These are phyloP conservation scores for Phytophthora litchii DNA, from an alignment of 352 stramenopile genomes.

Conservation along the genomic window DNA sequence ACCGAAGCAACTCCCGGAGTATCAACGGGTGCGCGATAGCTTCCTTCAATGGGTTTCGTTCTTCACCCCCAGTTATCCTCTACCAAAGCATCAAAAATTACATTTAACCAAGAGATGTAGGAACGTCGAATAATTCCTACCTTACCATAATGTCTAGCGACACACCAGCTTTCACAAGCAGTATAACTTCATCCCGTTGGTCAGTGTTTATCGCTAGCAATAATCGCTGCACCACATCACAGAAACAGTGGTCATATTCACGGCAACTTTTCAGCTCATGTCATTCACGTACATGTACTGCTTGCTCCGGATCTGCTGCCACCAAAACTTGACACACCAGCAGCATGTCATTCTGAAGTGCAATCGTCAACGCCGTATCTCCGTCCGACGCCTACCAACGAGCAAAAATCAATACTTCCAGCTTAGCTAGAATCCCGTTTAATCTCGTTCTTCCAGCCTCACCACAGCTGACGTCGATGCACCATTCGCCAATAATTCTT, in stretches of 20 bases:
- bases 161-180: conserved; percentile 42
- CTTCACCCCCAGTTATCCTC: conserved; percentile 31
- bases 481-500: conserved; percentile 39
- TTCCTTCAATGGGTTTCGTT: conserved; percentile 36
- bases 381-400: conserved; percentile 20
- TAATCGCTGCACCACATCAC: conserved; percentile 20
- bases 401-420: too few species aligned
- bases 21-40: conserved; percentile 33
- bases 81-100: conserved; percentile 1
- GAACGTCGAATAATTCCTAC: too few species aligned
- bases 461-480: conserved; percentile 28
- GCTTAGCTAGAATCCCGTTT: too few species aligned
- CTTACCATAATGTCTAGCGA: conserved; percentile 34
- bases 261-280: background rate
- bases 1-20: conserved; percentile 36
- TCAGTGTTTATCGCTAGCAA: conserved; percentile 33
- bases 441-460: background rate
- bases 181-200: conserved; percentile 34
- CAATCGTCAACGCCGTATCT: conserved; percentile 30
- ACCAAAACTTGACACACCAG: conserved; percentile 43
- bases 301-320: conserved; percentile 32
- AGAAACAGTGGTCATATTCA: conserved; percentile 2
- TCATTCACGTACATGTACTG: conserved; percentile 24
- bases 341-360: conserved; percentile 20
- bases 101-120: background rate